These are phyloP conservation scores for Naganishia onofrii DNA, from an alignment of 768 basidiomycete genomes.

Conservation along the genomic window DNA sequence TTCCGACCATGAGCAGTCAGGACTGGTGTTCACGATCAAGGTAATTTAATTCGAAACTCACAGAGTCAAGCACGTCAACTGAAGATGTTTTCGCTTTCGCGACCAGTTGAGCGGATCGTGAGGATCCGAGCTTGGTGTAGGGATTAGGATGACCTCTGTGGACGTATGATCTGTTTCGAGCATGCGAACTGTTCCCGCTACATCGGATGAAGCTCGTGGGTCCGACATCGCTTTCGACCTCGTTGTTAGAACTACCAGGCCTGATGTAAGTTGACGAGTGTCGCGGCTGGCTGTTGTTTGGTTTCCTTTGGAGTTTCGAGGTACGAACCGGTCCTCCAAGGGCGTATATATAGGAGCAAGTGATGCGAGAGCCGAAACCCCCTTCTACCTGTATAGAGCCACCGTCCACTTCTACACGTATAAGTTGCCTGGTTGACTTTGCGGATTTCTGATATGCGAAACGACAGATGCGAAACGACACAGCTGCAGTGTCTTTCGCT, in stretches of 20 bases:
- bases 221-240: neutral
- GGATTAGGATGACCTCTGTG: slow-evolving; percentile 26
- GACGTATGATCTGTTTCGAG: neutral
- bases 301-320: no score
- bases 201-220: neutral
- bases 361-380: no score
- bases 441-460: neutral
- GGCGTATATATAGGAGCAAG: no score
- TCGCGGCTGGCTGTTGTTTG: no score
- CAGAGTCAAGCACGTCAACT: slow-evolving; percentile 26
- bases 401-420: neutral
- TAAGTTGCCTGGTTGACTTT: neutral
- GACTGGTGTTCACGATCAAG: neutral
- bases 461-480: neutral
- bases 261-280: neutral
- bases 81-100: slow-evolving; percentile 23
- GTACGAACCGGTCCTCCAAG: no score
- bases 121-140: slow-evolving; percentile 28
- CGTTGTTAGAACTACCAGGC: neutral
- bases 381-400: no score
- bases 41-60: neutral
- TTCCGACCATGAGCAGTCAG: neutral
- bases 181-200: neutral
- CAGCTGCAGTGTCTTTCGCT: neutral
- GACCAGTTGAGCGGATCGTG: slow-evolving; percentile 32